Conservation (phyloP, 106 monocot genomes). For the Chionographis japonica region DNA sequence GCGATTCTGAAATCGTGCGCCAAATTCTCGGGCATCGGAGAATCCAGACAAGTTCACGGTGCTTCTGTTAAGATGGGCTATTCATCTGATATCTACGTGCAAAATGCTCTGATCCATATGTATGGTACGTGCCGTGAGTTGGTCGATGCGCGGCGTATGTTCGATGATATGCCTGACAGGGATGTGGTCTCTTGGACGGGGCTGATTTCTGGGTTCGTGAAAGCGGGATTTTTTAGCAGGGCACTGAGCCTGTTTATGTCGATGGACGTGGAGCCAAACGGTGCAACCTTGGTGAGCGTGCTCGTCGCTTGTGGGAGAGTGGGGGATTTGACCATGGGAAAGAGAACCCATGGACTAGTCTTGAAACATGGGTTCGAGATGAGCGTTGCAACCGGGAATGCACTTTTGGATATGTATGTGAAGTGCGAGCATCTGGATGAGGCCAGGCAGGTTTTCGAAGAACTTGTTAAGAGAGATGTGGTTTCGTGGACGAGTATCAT, state of each 20-base stretch:
- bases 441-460: slow-evolving; percentile 37
- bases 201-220: slow-evolving; percentile 65
- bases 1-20: slow-evolving; percentile 40
- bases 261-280: slow-evolving; percentile 64
- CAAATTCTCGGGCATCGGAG: slow-evolving; percentile 26
- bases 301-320: slow-evolving; percentile 50
- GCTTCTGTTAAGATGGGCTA: slow-evolving; percentile 28
- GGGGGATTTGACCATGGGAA: slow-evolving; percentile 24
- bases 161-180: slow-evolving; percentile 51
- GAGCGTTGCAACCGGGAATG: slow-evolving; percentile 30
- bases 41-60: slow-evolving; percentile 43
- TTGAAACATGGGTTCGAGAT: slow-evolving; percentile 22
- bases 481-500: slow-evolving; percentile 68
- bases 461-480: slow-evolving; percentile 37
- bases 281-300: slow-evolving; percentile 48
- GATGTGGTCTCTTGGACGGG: slow-evolving; percentile 80
- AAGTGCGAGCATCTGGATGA: slow-evolving; percentile 49
- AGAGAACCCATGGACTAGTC: slow-evolving; percentile 45
- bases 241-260: slow-evolving; percentile 39
- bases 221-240: slow-evolving; percentile 29
- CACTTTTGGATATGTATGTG: slow-evolving; percentile 71
- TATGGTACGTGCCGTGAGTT: slow-evolving; percentile 20
- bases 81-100: slow-evolving; percentile 23
- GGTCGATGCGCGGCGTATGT: slow-evolving; percentile 28
- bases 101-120: slow-evolving; percentile 46